Evolutionary conservation across 2,329 filamentous ascomycete genomes (phyloP), one percentile per base, ranked within the genome.

Genomic region (Purpureocillium takamizusanense): DNA sequence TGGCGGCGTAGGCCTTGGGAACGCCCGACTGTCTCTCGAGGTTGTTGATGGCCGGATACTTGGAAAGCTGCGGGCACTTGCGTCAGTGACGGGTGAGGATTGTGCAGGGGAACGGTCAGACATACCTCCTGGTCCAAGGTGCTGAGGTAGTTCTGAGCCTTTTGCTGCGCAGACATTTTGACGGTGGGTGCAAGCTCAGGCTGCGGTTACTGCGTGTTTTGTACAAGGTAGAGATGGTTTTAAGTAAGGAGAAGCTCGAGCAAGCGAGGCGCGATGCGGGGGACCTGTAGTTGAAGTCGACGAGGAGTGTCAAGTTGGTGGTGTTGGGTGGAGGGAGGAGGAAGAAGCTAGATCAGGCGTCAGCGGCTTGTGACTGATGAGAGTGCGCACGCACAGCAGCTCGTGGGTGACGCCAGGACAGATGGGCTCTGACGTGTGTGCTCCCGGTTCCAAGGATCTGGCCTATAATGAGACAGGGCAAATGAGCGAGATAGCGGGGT

Each of bases 111-210:
- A 25, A 5, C 10, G 21, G 10, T 25, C 21, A 25, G 32, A 67
- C 77, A 50, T 66, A 89, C 85, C 81, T 88, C 84, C 59, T 80
- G 82, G 68, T 94, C 86, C 66, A 94, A 81, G 68, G 82, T 75
- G 53, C 76, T 75, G 59, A 92, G 73, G 57, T 86, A 82, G 55
- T 83, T 73, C 64, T 87, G 82, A 50, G 82, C 77, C 63, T 80
- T 81, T 55, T 87, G 83, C 66, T 87, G 83, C 52, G 81, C 72
- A 46, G 74, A 72, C 82, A 87, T 87, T 52, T 55, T 76, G 63
- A 52, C 32, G 42, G 41, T 37, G 38, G 38, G 31, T 40, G 39
- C 41, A 35, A 46, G 39, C 42, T 41, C 18, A 42, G 42, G 46
- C 21, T 25, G 6, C 21, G 21, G 10, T 25, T 5, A 25, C 10